Conservation (phyloP, 176 grass and related monocot genomes). For the Aegilops sharonensis region DNA sequence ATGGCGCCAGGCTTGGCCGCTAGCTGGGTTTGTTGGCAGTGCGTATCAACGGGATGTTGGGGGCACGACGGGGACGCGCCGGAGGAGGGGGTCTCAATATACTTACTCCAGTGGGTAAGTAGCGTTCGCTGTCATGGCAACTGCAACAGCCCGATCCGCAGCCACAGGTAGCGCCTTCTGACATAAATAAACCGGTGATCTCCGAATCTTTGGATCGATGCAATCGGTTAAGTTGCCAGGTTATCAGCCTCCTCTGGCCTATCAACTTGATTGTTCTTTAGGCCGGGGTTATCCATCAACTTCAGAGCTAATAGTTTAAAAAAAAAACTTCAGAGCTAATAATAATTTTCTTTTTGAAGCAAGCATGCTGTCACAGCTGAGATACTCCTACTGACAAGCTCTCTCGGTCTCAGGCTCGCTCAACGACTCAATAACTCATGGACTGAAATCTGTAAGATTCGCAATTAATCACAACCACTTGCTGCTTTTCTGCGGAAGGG, state of each 20-base stretch:
- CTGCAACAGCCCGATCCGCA: neutral
- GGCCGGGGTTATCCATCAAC: neutral
- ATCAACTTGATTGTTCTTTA: neutral
- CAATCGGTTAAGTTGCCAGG: neutral
- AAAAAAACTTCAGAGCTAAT: too few relatives aligned
- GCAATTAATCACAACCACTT: too few relatives aligned
- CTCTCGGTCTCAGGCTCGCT: too few relatives aligned
- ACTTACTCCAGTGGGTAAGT: neutral
- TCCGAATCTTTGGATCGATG: neutral
- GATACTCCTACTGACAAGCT: too few relatives aligned
- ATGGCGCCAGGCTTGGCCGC: neutral
- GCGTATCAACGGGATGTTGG: neutral
- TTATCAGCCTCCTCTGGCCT: neutral
- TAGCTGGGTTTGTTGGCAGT: neutral
- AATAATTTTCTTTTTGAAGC: too few relatives aligned
- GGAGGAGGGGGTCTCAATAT: neutral
- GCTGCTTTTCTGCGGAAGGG: too few relatives aligned
- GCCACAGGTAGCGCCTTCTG: neutral
- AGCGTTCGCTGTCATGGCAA: neutral
- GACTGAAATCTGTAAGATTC: too few relatives aligned
- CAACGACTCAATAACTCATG: too few relatives aligned
- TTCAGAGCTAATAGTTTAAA: too few relatives aligned
- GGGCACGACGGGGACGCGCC: neutral
- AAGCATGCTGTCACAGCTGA: too few relatives aligned
- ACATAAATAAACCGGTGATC: neutral